Base-by-base conservation (phyloP, 306 rosid genomes). In the Leucaena leucocephala region DNA sequence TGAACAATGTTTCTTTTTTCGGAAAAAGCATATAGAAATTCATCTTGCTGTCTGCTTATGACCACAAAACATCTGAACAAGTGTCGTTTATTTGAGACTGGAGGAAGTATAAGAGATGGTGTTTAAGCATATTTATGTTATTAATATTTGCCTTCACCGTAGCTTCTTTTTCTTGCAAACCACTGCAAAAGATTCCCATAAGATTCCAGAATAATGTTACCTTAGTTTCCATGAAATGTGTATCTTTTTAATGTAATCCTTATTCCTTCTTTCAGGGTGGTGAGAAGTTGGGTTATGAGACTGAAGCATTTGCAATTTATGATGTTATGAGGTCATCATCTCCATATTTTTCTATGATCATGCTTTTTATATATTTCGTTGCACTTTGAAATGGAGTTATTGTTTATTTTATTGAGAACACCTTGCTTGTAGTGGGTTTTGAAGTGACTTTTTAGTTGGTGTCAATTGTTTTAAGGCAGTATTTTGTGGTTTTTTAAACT, bases 241-340 rank as follows among this genome's bases (percentile, higher is more conserved):
- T 76, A 66, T 62, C 58, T 73, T 39, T 75, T 66, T 80, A 80
- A 78, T 61, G 46, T 59, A 48, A 71, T 15, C n/a, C 65, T 79
- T 38, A 79, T 82, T 84, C 79, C 55, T 45, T 80, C 83, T 90
- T 88, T 82, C 96, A 96, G 98, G 98, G 92, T 79, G 98, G 92
- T 70, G 92, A 88, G 88, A 96, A 96, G 86, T 90, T 96, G 93
- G 98, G 99, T 81, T 93, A 91, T 61, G 98, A 96, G 89, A 90
- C 97, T 54, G 99, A 96, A 80, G 99, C 99, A 78, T 84, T 93
- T 81, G 98, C 98, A 19, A 75, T 93, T 75, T 91, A 96, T 82
- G 98, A 93, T 85, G 84, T 88, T 68, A 96, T 96, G 98, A 90
- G 98, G 99, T 96, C 64, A 82, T 76, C 76, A 79, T 84, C 84